Base-by-base conservation (phyloP, 345 rosid species). In the Xanthoceras sorbifolium region DNA sequence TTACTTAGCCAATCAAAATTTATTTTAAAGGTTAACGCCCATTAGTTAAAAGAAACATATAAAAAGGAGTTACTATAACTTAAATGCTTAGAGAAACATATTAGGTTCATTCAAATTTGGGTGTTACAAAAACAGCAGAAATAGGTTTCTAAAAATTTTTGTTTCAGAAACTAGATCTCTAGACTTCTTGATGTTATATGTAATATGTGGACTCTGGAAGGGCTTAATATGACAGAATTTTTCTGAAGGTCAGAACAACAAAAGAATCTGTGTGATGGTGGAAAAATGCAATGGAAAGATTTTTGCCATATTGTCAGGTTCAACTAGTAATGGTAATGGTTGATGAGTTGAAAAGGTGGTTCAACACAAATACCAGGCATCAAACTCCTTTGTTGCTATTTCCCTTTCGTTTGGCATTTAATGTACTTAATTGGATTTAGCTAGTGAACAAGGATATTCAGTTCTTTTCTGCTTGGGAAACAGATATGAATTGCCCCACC, bases 401-500 rank as follows among this genome's bases (percentile, higher is more conserved):
- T 67, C 42, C 4, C 38, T 15, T 57, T 25, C 9, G 25, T 36
- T 36, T 57, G 23, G 50, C 42, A 23, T 59, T 59, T 15, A 34
- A 18, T 23, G 31, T 40, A 22, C 52, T 57, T 22, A 23, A 20
- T 70, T 54, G 31, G 34, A 28, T 67, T 44, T 48, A 17, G 22
- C 3, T 1, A 29, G 38, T 54, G 52, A 36, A 23, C 50, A 23
- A 71, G 59, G 15, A 57, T 57, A 25, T 57, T 7, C 38, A 55
- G 22, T 55, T 54, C 50, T 71, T 57, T 70, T 15, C n/a, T 57
- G 64, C 65, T 36, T 26, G 64, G 23, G 48, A 71, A 57, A 71
- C 25, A 25, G 18, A 54, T 29, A 31, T 71, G 32, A 12, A 36
- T 36, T 34, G 5, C 32, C n/a, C 65, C 34, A 36, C 64, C 6